A percentile compares a stretch with the other conserved stretches of the same genome.
phyloP scores from a whole-genome alignment of 495 filamentous ascomycete genomes.

The Lineolata rhizophorae region DNA sequence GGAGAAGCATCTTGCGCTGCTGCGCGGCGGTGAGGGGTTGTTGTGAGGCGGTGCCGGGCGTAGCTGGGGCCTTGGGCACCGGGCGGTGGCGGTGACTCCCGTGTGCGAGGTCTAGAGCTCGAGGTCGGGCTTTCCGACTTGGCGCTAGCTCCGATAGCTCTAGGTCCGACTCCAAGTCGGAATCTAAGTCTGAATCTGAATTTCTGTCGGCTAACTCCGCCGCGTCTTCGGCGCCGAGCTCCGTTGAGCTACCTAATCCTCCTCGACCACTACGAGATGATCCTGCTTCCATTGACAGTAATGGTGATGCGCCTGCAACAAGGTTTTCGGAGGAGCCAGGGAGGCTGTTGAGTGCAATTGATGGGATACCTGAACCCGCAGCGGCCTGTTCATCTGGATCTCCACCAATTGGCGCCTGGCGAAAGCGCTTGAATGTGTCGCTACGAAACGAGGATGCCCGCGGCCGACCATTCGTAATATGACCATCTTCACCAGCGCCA shows the following conservation, averaged over 20 bases:
- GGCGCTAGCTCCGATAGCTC: too few species aligned
- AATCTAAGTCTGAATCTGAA: background rate
- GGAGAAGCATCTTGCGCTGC: conserved; percentile 13
- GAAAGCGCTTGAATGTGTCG: background rate
- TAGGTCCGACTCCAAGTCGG: background rate
- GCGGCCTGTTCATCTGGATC: too few species aligned
- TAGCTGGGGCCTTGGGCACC: background rate
- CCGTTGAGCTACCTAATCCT: too few species aligned
- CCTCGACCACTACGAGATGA: too few species aligned
- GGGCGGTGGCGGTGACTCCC: background rate
- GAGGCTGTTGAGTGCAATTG: too few species aligned
- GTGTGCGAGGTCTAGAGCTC: too few species aligned
- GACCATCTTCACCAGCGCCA: too few species aligned
- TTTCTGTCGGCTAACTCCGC: too few species aligned
- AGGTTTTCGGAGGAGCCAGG: background rate
- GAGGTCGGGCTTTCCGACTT: too few species aligned
- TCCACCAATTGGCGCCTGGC: background rate
- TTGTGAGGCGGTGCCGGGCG: background rate
- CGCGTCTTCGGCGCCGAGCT: too few species aligned
- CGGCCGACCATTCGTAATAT: background rate
- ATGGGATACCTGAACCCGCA: too few species aligned
- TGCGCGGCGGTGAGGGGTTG: conserved; percentile 6
- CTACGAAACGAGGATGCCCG: background rate
- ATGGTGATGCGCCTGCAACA: background rate
- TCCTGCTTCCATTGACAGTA: background rate